Evolutionary conservation across 2,329 filamentous ascomycete species (phyloP).

Genomic region (Penicillium sp.): DNA sequence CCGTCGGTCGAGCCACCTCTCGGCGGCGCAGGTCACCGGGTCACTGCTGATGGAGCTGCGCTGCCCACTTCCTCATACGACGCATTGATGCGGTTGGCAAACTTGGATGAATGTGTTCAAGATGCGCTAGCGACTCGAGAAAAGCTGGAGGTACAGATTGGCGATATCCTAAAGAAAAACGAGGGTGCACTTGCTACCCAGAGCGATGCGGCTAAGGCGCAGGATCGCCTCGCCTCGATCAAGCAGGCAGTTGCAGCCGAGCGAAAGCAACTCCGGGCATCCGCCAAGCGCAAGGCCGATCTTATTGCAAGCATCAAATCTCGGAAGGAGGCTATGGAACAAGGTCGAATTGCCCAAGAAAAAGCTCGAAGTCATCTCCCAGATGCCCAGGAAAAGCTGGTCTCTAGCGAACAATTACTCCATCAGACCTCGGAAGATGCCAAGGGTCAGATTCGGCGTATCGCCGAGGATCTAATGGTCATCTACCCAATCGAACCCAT

Average conservation of each 20-base stretch:
- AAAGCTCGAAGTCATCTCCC: constrained; percentile 62
- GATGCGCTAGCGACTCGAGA: constrained; percentile 80
- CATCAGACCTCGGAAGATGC: constrained; percentile 62
- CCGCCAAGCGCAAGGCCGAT: constrained; percentile 65
- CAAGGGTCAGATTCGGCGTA: constrained; percentile 82
- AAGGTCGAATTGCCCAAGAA: constrained; percentile 61
- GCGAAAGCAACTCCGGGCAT: constrained; percentile 63
- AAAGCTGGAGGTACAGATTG: constrained; percentile 75
- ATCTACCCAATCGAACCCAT: constrained; percentile 81
- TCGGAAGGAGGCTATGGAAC: constrained; percentile 66
- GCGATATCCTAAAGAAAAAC: constrained; percentile 47
- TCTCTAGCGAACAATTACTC: constrained; percentile 56
- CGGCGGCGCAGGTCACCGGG: constrained; percentile 12
- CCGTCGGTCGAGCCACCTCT: constrained; percentile 44
- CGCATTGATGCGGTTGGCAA: constrained; percentile 81
- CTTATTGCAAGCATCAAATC: constrained; percentile 65
- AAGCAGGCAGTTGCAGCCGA: constrained; percentile 61
- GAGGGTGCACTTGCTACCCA: constrained; percentile 30
- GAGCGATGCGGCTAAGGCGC: constrained; percentile 38
- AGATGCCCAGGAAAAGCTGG: constrained; percentile 61
- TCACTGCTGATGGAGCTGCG: constrained; percentile 48
- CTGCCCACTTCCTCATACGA: constrained; percentile 80
- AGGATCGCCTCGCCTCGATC: constrained; percentile 42
- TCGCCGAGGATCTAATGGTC: constrained; percentile 76
- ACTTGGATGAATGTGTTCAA: constrained; percentile 85